Conservation (phyloP, 2,329 filamentous ascomycete species). For the Diaporthe ampelina region DNA sequence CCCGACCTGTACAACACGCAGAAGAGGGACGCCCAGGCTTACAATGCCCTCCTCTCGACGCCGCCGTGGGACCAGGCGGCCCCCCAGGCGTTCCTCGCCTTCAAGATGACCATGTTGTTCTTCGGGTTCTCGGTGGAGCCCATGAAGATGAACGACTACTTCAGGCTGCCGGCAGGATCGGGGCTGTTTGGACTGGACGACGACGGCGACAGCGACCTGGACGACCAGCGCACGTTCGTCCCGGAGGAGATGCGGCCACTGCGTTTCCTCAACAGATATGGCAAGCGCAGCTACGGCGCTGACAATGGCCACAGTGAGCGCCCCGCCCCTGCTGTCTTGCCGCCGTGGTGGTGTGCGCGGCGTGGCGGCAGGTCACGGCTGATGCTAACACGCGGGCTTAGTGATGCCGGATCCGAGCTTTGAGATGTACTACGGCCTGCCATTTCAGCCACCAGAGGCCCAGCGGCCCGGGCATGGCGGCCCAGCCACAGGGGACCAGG, state of each 20-base stretch:
- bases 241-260: conserved; percentile 40
- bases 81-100: conserved; percentile 45
- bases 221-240: conserved; percentile 44
- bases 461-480: background rate
- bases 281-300: conserved; percentile 36
- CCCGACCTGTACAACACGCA: conserved; percentile 23
- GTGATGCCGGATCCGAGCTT: conserved; percentile 39
- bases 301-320: conserved; percentile 37
- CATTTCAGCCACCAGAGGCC: conserved; percentile 15
- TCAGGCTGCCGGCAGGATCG: background rate
- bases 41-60: background rate
- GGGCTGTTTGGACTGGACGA: conserved; percentile 26
- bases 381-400: background rate
- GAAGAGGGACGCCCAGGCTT: conserved; percentile 20
- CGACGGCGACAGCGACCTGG: conserved; percentile 41
- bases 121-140: conserved; percentile 63
- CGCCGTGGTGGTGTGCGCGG: background rate
- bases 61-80: conserved; percentile 10
- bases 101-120: conserved; percentile 62
- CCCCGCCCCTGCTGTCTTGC: background rate
- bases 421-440: conserved; percentile 37
- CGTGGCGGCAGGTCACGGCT: background rate
- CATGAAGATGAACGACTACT: conserved; percentile 47
- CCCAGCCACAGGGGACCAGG: background rate
- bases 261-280: conserved; percentile 42